These are phyloP conservation scores for Rhododendron ovatum DNA, from an alignment of 148 eudicot genomes.

Conservation along the genomic window DNA sequence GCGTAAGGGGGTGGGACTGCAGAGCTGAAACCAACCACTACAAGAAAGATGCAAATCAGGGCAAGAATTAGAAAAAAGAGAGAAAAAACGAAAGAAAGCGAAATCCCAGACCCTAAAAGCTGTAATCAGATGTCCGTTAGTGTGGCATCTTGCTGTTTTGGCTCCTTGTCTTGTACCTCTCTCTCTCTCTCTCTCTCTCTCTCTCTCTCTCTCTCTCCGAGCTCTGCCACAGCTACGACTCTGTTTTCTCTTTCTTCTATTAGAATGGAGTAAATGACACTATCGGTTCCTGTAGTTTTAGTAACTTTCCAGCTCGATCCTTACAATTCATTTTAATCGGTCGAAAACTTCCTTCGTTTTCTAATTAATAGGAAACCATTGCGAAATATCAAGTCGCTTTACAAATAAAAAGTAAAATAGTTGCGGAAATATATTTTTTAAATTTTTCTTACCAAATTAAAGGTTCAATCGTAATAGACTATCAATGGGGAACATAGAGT, in stretches of 20 bases:
- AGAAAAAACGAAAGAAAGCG: neutral
- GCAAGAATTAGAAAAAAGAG: neutral
- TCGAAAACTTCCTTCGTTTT: too few relatives aligned
- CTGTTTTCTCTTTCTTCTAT: neutral
- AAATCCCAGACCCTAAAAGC: slow-evolving; percentile 9
- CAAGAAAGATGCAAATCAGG: slow-evolving; percentile 18
- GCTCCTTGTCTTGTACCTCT: neutral
- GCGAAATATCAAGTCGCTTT: too few relatives aligned
- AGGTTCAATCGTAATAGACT: neutral
- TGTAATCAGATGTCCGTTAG: slow-evolving; percentile 7
- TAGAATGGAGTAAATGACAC: neutral
- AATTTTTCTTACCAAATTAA: too few relatives aligned
- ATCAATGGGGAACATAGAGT: too few relatives aligned
- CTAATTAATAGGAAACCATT: too few relatives aligned
- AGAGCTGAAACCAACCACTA: slow-evolving; percentile 12
- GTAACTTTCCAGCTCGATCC: neutral
- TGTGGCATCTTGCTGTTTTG: neutral
- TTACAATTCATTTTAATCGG: neutral
- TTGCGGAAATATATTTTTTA: too few relatives aligned
- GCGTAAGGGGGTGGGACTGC: slow-evolving; percentile 12
- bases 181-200: neutral
- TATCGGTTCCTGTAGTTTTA: neutral
- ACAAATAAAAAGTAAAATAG: too few relatives aligned
- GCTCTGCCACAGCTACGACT: neutral
- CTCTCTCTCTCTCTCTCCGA: neutral